phyloP scores from a whole-genome alignment of 139 green algal species.

The Bryopsis sp. region DNA sequence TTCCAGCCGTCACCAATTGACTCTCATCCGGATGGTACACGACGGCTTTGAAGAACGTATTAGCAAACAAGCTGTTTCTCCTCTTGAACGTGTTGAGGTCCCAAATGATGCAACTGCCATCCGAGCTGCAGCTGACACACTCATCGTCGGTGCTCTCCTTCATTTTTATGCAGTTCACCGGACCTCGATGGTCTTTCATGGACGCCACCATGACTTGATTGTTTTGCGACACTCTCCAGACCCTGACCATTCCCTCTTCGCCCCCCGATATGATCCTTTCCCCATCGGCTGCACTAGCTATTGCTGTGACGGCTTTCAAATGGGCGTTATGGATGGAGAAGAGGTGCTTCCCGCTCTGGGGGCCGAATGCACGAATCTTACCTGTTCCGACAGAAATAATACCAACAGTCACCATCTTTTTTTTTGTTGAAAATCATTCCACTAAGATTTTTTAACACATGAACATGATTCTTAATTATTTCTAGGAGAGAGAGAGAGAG shows the following conservation, averaged over 20 bases:
- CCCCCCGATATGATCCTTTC: conserved; percentile 56
- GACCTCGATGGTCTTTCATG: conserved; percentile 81
- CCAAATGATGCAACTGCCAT: conserved; percentile 85
- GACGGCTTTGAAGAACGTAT: conserved; percentile 71
- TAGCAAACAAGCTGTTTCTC: conserved; percentile 56
- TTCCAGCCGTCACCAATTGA: conserved; percentile 58
- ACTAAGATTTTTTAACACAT: no score
- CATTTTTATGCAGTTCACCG: conserved; percentile 63
- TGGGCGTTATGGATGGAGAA: conserved; percentile 78
- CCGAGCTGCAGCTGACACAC: conserved; percentile 56
- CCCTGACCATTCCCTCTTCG: conserved; percentile 45
- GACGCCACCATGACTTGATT: conserved; percentile 52
- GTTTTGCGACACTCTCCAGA: conserved; percentile 56
- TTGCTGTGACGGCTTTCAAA: conserved; percentile 59
- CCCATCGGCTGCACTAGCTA: conserved; percentile 48
- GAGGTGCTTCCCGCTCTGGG: conserved; percentile 67
- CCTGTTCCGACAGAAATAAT: no score
- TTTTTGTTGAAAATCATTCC: no score
- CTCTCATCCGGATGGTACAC: conserved; percentile 73
- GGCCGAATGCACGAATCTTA: conserved; percentile 67
- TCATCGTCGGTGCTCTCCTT: conserved; percentile 42
- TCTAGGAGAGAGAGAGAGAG: background rate
- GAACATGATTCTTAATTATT: background rate
- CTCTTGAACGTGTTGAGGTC: conserved; percentile 61
- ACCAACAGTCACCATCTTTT: no score